Evolutionary conservation across 2,329 filamentous ascomycete species (phyloP), one percentile per base, ranked within the genome.

Genomic region (Colletotrichum sp.): DNA sequence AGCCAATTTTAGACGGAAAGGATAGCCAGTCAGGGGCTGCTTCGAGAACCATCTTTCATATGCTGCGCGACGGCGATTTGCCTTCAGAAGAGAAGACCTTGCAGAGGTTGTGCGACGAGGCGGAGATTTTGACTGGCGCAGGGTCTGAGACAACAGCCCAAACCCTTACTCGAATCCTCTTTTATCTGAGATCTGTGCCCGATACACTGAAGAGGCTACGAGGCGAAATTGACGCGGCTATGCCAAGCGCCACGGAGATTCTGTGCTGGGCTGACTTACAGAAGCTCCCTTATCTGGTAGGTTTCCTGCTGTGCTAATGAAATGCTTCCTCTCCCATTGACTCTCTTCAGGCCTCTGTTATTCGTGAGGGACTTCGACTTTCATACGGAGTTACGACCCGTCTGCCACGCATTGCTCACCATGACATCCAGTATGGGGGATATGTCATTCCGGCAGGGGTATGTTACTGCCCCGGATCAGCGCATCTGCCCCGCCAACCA

Each of bases 121-220:
- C 71, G 30, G 75, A 76, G 19, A 72, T 75, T 25, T n/a, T 92
- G 74, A 87, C 92, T 59, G 82, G 91, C 1, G 91, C 90, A 30
- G 59, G 59, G 16, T 30, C 59, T n/a, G 59, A 61, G 59, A 87
- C 86, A 5, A 86, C 86, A 28, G 83, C 82, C 0, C 83, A 82
- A 81, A 80, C 82, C 7, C 80, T 85, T n/a, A 80, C 82, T 4
- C 70, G 84, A 28, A 83, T 85, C 27, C 84, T 83, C 0, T 86
- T 82, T 64, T 79, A 82, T 44, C 79, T 86, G 19, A 72, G 57
- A 4, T 22, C 9, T 4, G 79, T 85, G 4, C 77, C 78, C 2
- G 70, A 78, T n/a, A 78, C 79, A 3, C 80, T 84, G 8, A 68
- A 68, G 3, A 79, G 68, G 6, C 75, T 85, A 13, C 81, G 77